Base-by-base conservation (phyloP, 1,139 yeast genomes). In the Yamadazyma mexicana region DNA sequence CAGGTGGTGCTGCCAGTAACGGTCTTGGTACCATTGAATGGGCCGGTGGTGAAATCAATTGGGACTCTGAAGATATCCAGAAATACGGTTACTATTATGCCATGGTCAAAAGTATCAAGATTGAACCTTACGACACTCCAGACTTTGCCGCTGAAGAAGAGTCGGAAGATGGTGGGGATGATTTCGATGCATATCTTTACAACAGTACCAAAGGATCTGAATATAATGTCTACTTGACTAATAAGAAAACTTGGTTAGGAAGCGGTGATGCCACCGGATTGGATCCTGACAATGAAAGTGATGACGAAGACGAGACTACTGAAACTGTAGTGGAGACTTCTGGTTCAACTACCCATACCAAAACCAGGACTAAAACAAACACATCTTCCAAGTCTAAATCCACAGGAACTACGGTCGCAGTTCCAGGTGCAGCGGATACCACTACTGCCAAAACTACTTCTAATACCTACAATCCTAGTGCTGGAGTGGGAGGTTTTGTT, bases 1-100 rank as follows among this genome's bases (percentile, higher is more conserved):
- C 98, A 4, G 97, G 87, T 61, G 97, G 97, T 44, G 76, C 74
- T 45, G 64, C 79, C 18, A 52, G 71, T 35, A 79, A 77, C 57
- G 81, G 80, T 27, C 63, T 68, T 33, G 98, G 97, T 59, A 91
- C 97, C 14, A 73, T 83, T 48, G 84, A 77, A 49, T 91, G 98
- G 97, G 95, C 97, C 28, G 97, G 98, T 58, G 98, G 97, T 56
- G 66, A 55, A 5, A 79, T 89, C 43, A 77, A 88, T 66, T 91
- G 97, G 97, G 66, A 83, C 59, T 75, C 92, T 24, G 61, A 71
- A 5, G 96, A 88, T 62, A 79, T 88, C 45, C 54, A 70, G 45
- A 68, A 84, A 43, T 77, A 83, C 37, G 96, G 97, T 20, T 89
- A 88, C 66, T 83, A 79, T 64, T 87, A 80, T 57, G 81, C 86